Percentiles rank a stretch among this genome's conserved stretches.
Conservation (phyloP, 306 rosid species). For the Cicer pinnatifidum region DNA sequence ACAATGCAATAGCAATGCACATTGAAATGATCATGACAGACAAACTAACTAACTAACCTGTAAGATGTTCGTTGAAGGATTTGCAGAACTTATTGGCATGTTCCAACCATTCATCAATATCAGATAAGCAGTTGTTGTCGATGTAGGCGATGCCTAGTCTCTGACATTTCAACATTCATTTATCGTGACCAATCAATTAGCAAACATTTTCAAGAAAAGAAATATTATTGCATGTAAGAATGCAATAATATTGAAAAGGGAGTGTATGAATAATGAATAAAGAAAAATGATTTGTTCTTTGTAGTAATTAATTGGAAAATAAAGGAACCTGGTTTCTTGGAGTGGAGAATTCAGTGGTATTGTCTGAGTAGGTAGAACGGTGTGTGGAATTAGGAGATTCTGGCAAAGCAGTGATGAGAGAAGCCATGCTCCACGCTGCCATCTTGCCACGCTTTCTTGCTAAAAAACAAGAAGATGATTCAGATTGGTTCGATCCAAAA, state of each 20-base stretch:
- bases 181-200: background rate
- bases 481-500: no score
- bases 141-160: slow-evolving; percentile 25
- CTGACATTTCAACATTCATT: slow-evolving; percentile 6
- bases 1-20: background rate
- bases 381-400: slow-evolving; percentile 44
- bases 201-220: background rate
- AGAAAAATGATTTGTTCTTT: no score
- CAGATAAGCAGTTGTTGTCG: slow-evolving; percentile 42
- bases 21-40: background rate
- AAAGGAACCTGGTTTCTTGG: slow-evolving; percentile 55
- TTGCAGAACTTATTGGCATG: slow-evolving; percentile 48
- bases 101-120: slow-evolving; percentile 60
- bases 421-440: slow-evolving; percentile 49
- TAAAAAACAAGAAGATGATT: slow-evolving; percentile 10
- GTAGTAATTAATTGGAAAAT: no score
- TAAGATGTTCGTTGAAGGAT: slow-evolving; percentile 26
- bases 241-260: background rate
- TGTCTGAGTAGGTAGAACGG: slow-evolving; percentile 34
- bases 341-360: slow-evolving; percentile 45
- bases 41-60: slow-evolving; percentile 41
- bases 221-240: background rate
- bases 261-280: background rate
- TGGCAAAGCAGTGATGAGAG: slow-evolving; percentile 39
- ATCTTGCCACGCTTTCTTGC: slow-evolving; percentile 9